Conservation (phyloP, 257 asterid genomes). For the Jasminum sambac region DNA sequence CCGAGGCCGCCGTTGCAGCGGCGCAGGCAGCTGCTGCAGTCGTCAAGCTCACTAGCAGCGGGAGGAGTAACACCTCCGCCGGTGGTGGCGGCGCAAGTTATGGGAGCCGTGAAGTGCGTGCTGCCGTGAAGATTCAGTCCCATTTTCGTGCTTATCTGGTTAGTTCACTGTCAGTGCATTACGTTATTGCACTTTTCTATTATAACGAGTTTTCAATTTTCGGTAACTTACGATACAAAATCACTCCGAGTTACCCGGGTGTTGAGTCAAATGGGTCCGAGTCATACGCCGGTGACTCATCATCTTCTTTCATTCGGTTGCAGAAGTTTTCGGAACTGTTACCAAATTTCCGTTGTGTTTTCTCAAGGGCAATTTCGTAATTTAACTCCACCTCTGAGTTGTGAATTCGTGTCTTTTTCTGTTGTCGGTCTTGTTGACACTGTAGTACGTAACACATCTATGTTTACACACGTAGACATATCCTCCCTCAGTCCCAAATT, state of each 20-base stretch:
- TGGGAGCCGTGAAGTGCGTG: conserved; percentile 31
- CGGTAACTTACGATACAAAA: neutral
- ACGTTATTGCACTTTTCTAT: neutral
- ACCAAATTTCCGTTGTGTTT: neutral
- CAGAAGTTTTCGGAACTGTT: conserved; percentile 1
- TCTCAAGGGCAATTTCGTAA: neutral
- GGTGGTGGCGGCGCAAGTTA: conserved; percentile 19
- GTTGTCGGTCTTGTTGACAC: neutral
- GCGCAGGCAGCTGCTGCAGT: conserved; percentile 82
- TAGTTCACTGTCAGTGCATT: conserved; percentile 4
- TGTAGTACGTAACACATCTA: neutral
- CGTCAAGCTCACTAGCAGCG: conserved; percentile 58
- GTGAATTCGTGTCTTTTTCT: conserved; percentile 9
- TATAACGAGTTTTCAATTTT: neutral
- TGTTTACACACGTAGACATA: neutral
- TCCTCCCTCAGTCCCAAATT: no score
- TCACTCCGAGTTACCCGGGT: neutral
- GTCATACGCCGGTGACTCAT: neutral
- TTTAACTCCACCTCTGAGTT: conserved; percentile 1
- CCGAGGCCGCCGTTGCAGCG: conserved; percentile 84
- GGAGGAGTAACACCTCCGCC: conserved; percentile 31
- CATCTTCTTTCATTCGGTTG: neutral
- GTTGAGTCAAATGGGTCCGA: neutral
- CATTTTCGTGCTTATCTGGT: conserved; percentile 56
- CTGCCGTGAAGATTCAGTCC: conserved; percentile 46